Percentiles rank a stretch among this genome's conserved stretches.
These are phyloP conservation scores for Rheum nobile DNA, from an alignment of 148 eudicot genomes.

Conservation along the genomic window DNA sequence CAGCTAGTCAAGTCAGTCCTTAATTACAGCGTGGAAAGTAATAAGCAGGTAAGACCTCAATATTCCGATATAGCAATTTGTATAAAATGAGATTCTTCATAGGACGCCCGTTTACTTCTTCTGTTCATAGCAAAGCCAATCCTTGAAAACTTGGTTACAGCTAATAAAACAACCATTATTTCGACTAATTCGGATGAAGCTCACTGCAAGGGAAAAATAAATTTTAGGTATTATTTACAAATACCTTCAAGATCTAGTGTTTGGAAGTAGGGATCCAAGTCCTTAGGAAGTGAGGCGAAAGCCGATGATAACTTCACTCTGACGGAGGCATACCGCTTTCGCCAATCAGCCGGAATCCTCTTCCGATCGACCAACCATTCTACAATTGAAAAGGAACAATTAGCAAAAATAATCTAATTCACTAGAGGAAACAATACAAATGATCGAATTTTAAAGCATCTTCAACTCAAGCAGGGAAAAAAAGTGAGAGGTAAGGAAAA, in stretches of 20 bases:
- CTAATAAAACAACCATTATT: background rate
- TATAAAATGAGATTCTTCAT: no score
- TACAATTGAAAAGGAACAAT: conserved; percentile 22
- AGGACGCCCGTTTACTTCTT: no score
- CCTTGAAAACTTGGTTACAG: background rate
- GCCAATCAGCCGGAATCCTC: conserved; percentile 81
- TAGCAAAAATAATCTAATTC: conserved; percentile 4
- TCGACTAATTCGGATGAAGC: background rate
- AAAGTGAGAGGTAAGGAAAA: background rate
- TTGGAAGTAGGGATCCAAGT: conserved; percentile 66
- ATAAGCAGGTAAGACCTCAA: background rate
- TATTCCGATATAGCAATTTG: background rate
- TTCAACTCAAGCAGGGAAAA: background rate
- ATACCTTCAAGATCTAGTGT: conserved; percentile 77
- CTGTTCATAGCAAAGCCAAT: background rate
- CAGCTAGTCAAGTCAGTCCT: background rate
- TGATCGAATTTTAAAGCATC: background rate
- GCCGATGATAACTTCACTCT: conserved; percentile 64
- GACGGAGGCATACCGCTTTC: conserved; percentile 50
- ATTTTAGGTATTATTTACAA: background rate
- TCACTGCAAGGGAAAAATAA: background rate
- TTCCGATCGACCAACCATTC: conserved; percentile 99
- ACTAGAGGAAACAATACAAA: background rate
- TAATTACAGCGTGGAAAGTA: background rate
- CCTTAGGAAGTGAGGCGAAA: conserved; percentile 63